phyloP scores from a whole-genome alignment of 495 filamentous ascomycete genomes.

The Podospora tetraspora region DNA sequence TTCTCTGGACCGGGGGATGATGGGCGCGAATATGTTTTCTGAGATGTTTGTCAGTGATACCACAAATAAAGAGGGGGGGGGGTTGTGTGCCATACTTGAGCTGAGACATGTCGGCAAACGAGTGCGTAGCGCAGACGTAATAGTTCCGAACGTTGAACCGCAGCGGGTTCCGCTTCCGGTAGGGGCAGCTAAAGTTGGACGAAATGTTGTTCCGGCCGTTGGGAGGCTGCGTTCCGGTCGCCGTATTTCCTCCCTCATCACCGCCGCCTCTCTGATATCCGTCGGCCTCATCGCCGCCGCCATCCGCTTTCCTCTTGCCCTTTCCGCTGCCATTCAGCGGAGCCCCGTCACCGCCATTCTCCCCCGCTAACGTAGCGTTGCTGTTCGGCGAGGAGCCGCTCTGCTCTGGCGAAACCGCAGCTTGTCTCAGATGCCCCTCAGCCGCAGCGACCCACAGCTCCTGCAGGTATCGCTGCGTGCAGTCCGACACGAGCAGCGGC shows the following conservation, averaged over 20 bases:
- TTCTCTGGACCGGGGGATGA: slow-evolving; percentile 28
- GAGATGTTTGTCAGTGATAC: neutral
- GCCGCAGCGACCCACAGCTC: slow-evolving; percentile 23
- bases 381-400: slow-evolving; percentile 12
- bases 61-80: neutral
- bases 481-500: slow-evolving; percentile 28
- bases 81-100: slow-evolving; percentile 26
- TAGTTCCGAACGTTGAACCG: slow-evolving; percentile 35
- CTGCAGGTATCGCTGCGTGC: slow-evolving; percentile 26
- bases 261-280: slow-evolving; percentile 14
- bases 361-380: slow-evolving; percentile 3
- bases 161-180: slow-evolving; percentile 35
- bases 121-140: slow-evolving; percentile 31
- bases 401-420: slow-evolving; percentile 16
- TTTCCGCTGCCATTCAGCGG: slow-evolving; percentile 11
- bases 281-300: slow-evolving; percentile 23
- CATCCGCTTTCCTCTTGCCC: slow-evolving; percentile 30
- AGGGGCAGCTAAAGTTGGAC: slow-evolving; percentile 32
- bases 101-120: slow-evolving; percentile 33
- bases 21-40: slow-evolving; percentile 33
- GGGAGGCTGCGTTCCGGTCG: neutral
- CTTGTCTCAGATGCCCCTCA: slow-evolving; percentile 15
- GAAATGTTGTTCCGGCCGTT: slow-evolving; percentile 11
- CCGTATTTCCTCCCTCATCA: slow-evolving; percentile 2
- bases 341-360: neutral